phyloP scores from a whole-genome alignment of 305 asterid genomes.

The Striga hermonthica region DNA sequence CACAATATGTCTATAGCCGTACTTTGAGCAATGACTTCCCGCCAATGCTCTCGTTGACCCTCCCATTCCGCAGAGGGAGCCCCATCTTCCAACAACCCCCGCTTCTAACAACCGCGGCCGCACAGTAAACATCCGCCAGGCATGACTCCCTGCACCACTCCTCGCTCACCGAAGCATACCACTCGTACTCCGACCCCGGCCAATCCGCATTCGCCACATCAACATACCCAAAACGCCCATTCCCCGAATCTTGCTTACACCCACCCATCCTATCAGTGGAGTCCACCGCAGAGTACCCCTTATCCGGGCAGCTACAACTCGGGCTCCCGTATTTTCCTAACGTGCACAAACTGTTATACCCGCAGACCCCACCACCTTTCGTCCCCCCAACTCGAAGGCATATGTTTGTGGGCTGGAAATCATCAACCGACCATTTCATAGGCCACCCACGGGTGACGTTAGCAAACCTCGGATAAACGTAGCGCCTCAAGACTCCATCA shows the following conservation, averaged over 20 bases:
- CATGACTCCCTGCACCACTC: constrained; percentile 44
- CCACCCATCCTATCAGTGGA: constrained; percentile 33
- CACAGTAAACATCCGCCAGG: constrained; percentile 45
- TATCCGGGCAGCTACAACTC: constrained; percentile 39
- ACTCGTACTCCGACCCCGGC: constrained; percentile 34
- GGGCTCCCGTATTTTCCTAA: constrained; percentile 38
- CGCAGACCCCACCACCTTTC: constrained; percentile 43
- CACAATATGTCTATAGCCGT: too few relatives aligned
- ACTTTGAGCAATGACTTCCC: constrained; percentile 43
- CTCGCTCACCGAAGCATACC: constrained; percentile 26
- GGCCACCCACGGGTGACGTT: constrained; percentile 24
- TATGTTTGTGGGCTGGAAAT: constrained; percentile 38
- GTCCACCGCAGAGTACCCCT: constrained; percentile 35
- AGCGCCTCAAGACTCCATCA: constrained; percentile 52
- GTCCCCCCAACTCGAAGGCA: constrained; percentile 27
- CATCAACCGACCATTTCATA: constrained; percentile 32
- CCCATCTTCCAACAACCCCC: constrained; percentile 43
- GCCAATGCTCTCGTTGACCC: constrained; percentile 11
- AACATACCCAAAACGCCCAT: constrained; percentile 11
- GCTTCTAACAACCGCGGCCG: constrained; percentile 29
- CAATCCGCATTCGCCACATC: constrained; percentile 35
- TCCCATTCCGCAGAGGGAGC: constrained; percentile 44
- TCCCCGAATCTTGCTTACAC: constrained; percentile 34
- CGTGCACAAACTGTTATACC: constrained; percentile 41
- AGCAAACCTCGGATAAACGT: constrained; percentile 33